phyloP scores from a whole-genome alignment of 495 filamentous ascomycete genomes.

The Lepraria neglecta region DNA sequence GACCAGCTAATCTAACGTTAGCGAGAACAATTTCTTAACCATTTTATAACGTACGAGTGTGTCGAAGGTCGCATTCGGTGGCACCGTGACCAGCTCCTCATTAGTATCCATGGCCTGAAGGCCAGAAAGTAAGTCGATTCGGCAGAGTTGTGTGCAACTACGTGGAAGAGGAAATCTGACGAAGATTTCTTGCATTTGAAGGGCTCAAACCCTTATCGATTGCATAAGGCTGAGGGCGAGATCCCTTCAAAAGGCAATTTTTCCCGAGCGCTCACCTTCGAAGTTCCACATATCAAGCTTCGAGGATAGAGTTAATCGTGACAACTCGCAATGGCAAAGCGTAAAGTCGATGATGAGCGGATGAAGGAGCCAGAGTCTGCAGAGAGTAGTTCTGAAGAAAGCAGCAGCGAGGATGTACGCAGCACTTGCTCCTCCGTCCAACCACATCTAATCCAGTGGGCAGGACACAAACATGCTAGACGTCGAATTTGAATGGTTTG shows the following conservation, averaged over 20 bases:
- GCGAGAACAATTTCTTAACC: neutral
- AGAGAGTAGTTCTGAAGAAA: conserved; percentile 27
- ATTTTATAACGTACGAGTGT: conserved; percentile 1
- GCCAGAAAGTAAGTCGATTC: neutral
- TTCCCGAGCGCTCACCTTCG: neutral
- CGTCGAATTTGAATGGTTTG: conserved; percentile 98
- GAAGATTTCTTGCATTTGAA: neutral
- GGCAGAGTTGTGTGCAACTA: neutral
- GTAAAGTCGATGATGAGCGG: conserved; percentile 15
- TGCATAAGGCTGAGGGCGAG: neutral
- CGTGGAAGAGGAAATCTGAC: neutral
- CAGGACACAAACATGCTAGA: conserved; percentile 86
- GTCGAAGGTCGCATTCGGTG: conserved; percentile 2
- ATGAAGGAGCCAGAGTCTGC: conserved; percentile 10
- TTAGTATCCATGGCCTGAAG: neutral
- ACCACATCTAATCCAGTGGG: conserved; percentile 11
- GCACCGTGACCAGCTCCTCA: neutral
- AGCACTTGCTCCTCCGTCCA: conserved; percentile 1
- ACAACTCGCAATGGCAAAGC: conserved; percentile 27
- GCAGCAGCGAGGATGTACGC: conserved; percentile 31
- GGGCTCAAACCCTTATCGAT: conserved; percentile 7
- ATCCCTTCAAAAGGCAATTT: conserved; percentile 1
- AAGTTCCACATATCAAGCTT: neutral
- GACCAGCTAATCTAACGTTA: conserved; percentile 34
- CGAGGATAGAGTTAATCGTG: neutral